Conservation (phyloP, 345 rosid species). For the Schrenkiella parvula region DNA sequence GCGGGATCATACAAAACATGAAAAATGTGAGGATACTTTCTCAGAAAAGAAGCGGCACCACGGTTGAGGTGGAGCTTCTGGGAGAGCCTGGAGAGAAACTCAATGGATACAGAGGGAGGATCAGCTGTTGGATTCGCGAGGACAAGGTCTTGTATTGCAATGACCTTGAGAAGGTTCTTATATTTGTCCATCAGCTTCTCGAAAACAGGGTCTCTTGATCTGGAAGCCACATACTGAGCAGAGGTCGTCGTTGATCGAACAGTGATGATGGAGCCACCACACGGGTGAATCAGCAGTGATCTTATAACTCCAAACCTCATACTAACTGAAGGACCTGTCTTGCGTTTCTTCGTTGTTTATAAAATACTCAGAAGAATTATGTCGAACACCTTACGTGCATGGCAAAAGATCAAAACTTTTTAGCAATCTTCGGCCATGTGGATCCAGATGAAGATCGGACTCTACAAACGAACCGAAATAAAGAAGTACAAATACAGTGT, state of each 20-base stretch:
- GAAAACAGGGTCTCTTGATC: slow-evolving; percentile 74
- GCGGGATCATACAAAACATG: slow-evolving; percentile 56
- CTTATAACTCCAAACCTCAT: slow-evolving; percentile 23
- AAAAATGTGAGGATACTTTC: slow-evolving; percentile 75
- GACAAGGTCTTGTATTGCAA: slow-evolving; percentile 72
- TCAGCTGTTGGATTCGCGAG: slow-evolving; percentile 51
- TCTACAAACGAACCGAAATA: neutral
- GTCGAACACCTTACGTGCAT: slow-evolving; percentile 27
- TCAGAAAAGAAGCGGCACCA: slow-evolving; percentile 71
- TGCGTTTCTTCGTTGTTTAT: neutral
- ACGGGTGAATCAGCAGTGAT: slow-evolving; percentile 21
- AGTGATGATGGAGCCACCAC: slow-evolving; percentile 13
- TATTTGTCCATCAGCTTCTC: slow-evolving; percentile 88
- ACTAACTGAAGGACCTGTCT: neutral
- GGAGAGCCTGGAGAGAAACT: slow-evolving; percentile 77
- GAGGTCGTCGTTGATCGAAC: slow-evolving; percentile 63
- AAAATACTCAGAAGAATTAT: slow-evolving; percentile 14
- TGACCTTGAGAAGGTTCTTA: slow-evolving; percentile 73
- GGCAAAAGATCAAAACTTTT: neutral
- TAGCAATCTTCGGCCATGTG: neutral
- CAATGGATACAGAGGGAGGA: slow-evolving; percentile 64
- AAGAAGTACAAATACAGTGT: neutral
- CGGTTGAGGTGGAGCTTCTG: slow-evolving; percentile 82
- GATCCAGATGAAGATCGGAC: neutral
- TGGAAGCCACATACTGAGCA: slow-evolving; percentile 64